Percentiles rank a stretch among this genome's conserved stretches.
phyloP scores from a whole-genome alignment of 768 basidiomycete species.

The Lactifluus subvellereus region DNA sequence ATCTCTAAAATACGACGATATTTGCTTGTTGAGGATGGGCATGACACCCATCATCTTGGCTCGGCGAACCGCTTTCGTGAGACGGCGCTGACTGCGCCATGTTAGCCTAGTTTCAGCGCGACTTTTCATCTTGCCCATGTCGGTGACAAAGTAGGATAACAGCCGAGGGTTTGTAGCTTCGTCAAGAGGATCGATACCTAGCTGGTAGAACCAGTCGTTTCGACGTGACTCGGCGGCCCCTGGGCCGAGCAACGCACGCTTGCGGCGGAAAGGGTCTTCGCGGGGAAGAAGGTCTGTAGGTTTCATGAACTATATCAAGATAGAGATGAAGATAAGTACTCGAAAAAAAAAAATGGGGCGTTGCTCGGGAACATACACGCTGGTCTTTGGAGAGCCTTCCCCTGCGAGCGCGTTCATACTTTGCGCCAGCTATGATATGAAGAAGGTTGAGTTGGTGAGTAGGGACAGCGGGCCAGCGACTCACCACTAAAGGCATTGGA shows the following conservation, averaged over 20 bases:
- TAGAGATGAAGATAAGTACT: conserved; percentile 5
- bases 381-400: conserved; percentile 25
- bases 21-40: conserved; percentile 35
- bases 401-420: conserved; percentile 13
- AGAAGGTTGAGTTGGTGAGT: not conserved
- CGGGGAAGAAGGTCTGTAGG: conserved; percentile 42
- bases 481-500: conserved; percentile 7
- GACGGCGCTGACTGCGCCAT: conserved; percentile 65
- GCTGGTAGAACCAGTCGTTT: conserved; percentile 65
- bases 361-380: conserved; percentile 7
- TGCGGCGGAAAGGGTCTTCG: conserved; percentile 20
- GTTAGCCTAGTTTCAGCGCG: conserved; percentile 69
- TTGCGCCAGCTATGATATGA: conserved; percentile 6
- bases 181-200: conserved; percentile 66
- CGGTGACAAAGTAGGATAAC: conserved; percentile 53
- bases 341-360: conserved; percentile 4
- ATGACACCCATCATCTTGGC: conserved; percentile 91
- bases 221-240: conserved; percentile 46
- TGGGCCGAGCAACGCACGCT: conserved; percentile 49
- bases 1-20: conserved; percentile 1
- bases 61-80: conserved; percentile 82
- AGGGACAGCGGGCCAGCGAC: not conserved
- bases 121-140: conserved; percentile 77
- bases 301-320: conserved; percentile 38
- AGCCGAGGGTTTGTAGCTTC: conserved; percentile 57